These are phyloP conservation scores for Chlorella sorokiniana DNA, from an alignment of 139 green algal species.

Conservation along the genomic window DNA sequence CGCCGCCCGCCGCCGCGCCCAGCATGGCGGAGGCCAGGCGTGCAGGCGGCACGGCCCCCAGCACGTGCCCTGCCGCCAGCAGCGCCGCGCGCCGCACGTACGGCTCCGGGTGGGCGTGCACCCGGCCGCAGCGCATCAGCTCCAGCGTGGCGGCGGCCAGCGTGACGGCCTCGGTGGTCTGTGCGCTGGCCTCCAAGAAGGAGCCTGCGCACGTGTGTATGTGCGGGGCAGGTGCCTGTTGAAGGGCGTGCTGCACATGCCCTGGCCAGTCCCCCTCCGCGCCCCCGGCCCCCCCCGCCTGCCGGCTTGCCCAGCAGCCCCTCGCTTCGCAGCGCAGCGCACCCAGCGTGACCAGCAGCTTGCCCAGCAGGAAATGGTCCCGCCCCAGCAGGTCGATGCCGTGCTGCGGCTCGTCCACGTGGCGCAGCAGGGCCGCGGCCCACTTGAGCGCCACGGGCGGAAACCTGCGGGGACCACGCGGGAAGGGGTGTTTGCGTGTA, in stretches of 20 bases:
- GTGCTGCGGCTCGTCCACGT: slow-evolving; percentile 55
- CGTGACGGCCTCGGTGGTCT: slow-evolving; percentile 15
- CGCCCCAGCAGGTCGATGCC: slow-evolving; percentile 81
- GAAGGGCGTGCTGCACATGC: background rate
- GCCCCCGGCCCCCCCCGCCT: background rate
- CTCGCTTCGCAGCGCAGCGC: background rate
- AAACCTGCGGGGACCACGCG: slow-evolving; percentile 10
- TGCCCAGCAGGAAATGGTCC: slow-evolving; percentile 75
- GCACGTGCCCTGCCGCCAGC: slow-evolving; percentile 51
- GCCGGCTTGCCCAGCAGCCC: background rate
- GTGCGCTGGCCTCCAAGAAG: slow-evolving; percentile 20
- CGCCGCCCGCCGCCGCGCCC: slow-evolving; percentile 43
- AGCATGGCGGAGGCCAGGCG: slow-evolving; percentile 59
- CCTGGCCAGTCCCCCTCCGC: background rate
- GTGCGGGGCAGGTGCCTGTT: background rate
- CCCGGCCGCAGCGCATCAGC: slow-evolving; percentile 59
- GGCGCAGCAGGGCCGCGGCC: slow-evolving; percentile 61
- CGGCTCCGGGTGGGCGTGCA: slow-evolving; percentile 66
- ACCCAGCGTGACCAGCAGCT: slow-evolving; percentile 67
- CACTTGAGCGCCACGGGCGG: slow-evolving; percentile 66
- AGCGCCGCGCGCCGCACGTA: slow-evolving; percentile 72
- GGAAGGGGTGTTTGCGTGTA: no score
- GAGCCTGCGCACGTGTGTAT: background rate
- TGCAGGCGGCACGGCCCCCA: slow-evolving; percentile 25
- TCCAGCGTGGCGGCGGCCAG: slow-evolving; percentile 57